Base-by-base conservation (phyloP, 2,329 filamentous ascomycete species). In the Neopestalotiopsis sp. region DNA sequence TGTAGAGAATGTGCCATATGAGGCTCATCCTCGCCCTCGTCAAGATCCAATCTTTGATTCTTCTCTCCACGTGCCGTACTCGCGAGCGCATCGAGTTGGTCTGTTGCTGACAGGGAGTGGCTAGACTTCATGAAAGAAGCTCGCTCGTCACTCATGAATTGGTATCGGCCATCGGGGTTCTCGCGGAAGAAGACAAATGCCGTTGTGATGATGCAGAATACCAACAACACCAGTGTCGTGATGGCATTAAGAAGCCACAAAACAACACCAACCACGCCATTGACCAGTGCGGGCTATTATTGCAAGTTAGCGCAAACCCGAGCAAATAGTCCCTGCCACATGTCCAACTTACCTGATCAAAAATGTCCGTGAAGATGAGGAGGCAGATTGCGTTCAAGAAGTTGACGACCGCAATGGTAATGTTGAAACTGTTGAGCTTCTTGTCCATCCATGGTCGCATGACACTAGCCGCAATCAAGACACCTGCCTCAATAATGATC, bases 401-500 rank as follows among this genome's bases (percentile, higher is more conserved):
- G 85, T 97, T 98, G 81, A 97, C 86, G 60, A 90, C 92, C 71
- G 90, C 92, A 75, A 98, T 98, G 70, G 94, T 89, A 76, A 98
- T 97, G 83, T 98, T 98, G 87, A 97, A 97, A 62, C 91, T 91
- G 81, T 98, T 98, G 71, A 94, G 97, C 84, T 95, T 95, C 89
- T 97, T 97, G 86, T 98, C 95, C 95, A 98, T 98, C 92, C 94
- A 98, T 20, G 95, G 95, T 70, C 94, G 91, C 73, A 98, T 84
- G 67, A 97, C 91, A 70, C 90, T 92, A 68, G 94, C 90, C 28
- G 83, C 90, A 74, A 97, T 92, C 68, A 98, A 86, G 74, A 92
- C 91, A 66, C 82, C 89, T 1, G 91, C 91, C 81, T 98, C 95
- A 68, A 98, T 90, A 69, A 98, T 85, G 56, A 98, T 85, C 69